Conservation (phyloP, 176 grass and related monocot genomes). For the Avena eriantha region DNA sequence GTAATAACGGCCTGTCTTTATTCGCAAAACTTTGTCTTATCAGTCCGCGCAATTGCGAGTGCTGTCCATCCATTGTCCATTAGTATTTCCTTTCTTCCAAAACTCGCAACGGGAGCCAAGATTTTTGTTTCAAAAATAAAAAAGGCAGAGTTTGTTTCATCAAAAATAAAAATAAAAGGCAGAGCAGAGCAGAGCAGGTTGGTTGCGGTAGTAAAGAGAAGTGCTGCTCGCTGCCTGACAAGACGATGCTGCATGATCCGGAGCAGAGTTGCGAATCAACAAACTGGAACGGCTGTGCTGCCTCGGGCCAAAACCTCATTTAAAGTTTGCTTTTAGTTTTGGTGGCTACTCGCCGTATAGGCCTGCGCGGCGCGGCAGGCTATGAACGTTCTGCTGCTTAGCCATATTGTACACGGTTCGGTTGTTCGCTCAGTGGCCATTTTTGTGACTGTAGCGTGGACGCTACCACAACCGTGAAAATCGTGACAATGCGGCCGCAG, state of each 20-base stretch:
- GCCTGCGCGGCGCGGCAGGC: constrained; percentile 8
- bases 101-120: background rate
- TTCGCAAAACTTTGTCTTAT: constrained; percentile 42
- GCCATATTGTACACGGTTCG: constrained; percentile 19
- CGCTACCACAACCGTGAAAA: background rate
- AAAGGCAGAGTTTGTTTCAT: too few species aligned
- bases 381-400: background rate
- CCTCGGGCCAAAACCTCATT: constrained; percentile 4
- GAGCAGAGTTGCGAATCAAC: constrained; percentile 10
- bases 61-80: too few species aligned
- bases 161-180: too few species aligned
- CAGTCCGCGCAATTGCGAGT: background rate
- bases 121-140: too few species aligned
- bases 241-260: constrained; percentile 9
- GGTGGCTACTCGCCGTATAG: constrained; percentile 5
- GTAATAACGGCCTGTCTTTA: background rate
- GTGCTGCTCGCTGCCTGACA: background rate
- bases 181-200: too few species aligned
- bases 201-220: constrained; percentile 26
- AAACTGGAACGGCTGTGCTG: constrained; percentile 6
- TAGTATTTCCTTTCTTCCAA: background rate
- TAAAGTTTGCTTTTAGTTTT: constrained; percentile 1
- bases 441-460: background rate
- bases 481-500: background rate
- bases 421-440: background rate